These are phyloP conservation scores for Colletotrichum tofieldiae DNA, from an alignment of 2,329 filamentous ascomycete genomes.

Conservation along the genomic window DNA sequence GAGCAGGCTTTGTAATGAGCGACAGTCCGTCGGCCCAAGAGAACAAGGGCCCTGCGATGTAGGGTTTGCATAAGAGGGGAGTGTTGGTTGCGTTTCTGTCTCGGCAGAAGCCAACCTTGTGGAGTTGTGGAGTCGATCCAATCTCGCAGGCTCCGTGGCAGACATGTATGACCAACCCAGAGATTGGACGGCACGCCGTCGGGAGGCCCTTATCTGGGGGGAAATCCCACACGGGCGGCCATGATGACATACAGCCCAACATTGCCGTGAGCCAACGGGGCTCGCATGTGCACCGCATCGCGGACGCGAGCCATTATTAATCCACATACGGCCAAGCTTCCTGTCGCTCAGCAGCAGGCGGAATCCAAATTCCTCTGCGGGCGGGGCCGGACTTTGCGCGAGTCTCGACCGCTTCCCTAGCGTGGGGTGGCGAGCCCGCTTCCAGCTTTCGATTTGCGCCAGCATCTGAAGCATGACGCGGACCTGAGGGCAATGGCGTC, in stretches of 20 bases:
- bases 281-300: constrained; percentile 24
- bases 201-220: constrained; percentile 20
- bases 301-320: constrained; percentile 30
- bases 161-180: constrained; percentile 20
- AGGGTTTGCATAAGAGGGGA: not conserved
- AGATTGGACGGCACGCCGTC: not conserved
- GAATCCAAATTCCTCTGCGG: constrained; percentile 33
- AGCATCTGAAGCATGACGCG: constrained; percentile 26
- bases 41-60: not conserved
- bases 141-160: constrained; percentile 27
- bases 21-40: not conserved
- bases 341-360: constrained; percentile 1
- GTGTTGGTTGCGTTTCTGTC: not conserved
- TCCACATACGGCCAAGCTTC: constrained; percentile 19
- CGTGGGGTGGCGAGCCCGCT: constrained; percentile 28
- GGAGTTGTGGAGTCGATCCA: constrained; percentile 2
- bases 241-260: constrained; percentile 28
- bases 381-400: not conserved
- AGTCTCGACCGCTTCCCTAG: constrained; percentile 25
- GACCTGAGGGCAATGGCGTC: constrained; percentile 6
- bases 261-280: constrained; percentile 1
- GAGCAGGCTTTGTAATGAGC: constrained; percentile 32
- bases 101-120: not conserved
- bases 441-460: not conserved
- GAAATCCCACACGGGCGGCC: constrained; percentile 1